Evolutionary conservation across 352 stramenopile genomes (phyloP).

Genomic region (Phytophthora uliginosa): DNA sequence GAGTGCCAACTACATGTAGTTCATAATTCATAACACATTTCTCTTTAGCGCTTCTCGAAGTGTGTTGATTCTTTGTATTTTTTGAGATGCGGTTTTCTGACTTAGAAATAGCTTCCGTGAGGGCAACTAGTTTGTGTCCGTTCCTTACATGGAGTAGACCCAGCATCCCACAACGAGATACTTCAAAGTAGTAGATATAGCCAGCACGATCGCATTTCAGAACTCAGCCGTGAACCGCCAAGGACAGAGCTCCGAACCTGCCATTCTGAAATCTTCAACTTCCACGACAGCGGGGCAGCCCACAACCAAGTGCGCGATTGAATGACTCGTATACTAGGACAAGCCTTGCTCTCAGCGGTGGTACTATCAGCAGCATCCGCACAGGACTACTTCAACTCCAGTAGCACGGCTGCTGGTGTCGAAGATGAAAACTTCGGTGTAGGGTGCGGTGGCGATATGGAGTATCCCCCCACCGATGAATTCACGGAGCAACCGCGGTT

Average conservation of each 20-base stretch:
- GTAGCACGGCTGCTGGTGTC: slow-evolving; percentile 10
- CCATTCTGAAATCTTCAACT: slow-evolving; percentile 17
- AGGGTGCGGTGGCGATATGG: slow-evolving; percentile 37
- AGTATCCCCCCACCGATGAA: slow-evolving; percentile 36
- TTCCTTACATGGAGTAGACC: not conserved
- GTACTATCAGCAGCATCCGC: slow-evolving; percentile 5
- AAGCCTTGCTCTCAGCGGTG: slow-evolving; percentile 2
- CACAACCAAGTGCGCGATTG: not conserved
- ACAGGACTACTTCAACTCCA: slow-evolving; percentile 16
- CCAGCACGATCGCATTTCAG: not conserved
- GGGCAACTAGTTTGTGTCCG: too few relatives aligned
- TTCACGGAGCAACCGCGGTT: slow-evolving; percentile 39
- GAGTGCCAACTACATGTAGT: not conserved
- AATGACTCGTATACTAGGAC: slow-evolving; percentile 6
- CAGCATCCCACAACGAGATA: not conserved
- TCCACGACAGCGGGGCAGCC: not conserved
- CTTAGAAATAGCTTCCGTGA: not conserved
- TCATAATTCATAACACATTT: not conserved
- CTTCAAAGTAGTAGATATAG: not conserved
- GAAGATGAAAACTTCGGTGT: slow-evolving; percentile 35
- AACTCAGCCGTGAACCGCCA: not conserved
- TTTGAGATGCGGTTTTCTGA: not conserved
- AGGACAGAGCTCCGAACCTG: not conserved
- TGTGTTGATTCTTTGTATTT: not conserved
- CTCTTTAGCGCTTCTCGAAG: not conserved